Base-by-base conservation (phyloP, 139 green algal genomes). In the Tetradesmus lagerheimii region DNA sequence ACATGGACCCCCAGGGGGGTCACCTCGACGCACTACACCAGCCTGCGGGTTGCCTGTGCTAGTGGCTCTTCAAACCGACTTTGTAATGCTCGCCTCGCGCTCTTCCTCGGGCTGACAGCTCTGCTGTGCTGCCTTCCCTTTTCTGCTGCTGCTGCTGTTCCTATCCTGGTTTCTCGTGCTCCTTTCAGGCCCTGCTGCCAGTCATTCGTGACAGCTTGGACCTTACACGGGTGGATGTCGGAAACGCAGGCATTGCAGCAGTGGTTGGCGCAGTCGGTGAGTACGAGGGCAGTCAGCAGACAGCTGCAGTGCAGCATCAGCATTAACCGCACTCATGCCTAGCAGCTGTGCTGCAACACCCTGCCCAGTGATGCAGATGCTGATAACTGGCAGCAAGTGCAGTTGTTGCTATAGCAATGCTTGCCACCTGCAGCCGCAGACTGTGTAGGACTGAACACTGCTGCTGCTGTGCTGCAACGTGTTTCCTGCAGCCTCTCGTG, bases 181-280 rank as follows among this genome's bases (percentile, higher is more conserved):
- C 6, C 39, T 45, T 47, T 37, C 83, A 88, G 83, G 94, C 97
- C 8, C 92, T 98, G 64, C 89, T 97, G n/a, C 94, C 97, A 29
- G 91, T 97, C 76, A 97, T 98, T 66, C 94, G 96, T 25, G 93
- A 99, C 47, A 93, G 97, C 93, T 87, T 99, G 0, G 91, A 95
- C 88, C 91, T 99, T 0, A 96, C 88, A 41, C 95, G 96, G 92
- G 47, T 64, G 2, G 76, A 90, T 45, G 64, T 91, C 4, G 79
- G 88, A 16, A 91, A 91, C 41, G 91, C 95, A 74, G 94, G 93
- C 66, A 95, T 98, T 66, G 95, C 94, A 12, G 92, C 95, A 53
- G 95, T 98, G 53, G 88, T 85, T 5, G 96, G 96, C 11, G 95
- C 96, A 45, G 93, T 97, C 29, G 75, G 88, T 83, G 77, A 83